phyloP scores from a whole-genome alignment of 352 stramenopile species.

The Phytophthora constricta region DNA sequence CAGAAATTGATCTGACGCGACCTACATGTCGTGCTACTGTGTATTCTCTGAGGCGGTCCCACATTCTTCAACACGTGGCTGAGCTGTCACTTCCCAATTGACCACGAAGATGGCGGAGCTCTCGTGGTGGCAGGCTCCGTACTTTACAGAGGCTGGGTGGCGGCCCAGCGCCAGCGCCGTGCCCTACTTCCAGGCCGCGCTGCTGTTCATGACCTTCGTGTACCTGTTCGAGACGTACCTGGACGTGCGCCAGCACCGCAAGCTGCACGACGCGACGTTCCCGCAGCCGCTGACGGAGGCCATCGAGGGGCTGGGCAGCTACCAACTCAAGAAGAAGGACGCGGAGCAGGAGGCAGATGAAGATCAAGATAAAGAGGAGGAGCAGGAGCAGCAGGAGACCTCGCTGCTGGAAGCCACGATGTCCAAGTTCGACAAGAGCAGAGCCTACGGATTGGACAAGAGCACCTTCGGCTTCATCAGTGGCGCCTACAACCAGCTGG shows the following conservation, averaged over 20 bases:
- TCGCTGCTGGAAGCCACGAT: conserved; percentile 88
- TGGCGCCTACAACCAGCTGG: conserved; percentile 83
- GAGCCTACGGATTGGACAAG: conserved; percentile 96
- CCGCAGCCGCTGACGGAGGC: conserved; percentile 60
- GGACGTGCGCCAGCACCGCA: conserved; percentile 90
- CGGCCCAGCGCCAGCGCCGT: conserved; percentile 36
- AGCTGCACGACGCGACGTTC: conserved; percentile 85
- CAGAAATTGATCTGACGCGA: neutral
- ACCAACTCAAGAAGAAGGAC: conserved; percentile 31
- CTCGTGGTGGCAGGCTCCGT: conserved; percentile 59
- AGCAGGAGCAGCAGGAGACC: conserved; percentile 29
- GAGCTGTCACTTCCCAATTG: conserved; percentile 7
- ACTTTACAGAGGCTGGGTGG: conserved; percentile 70
- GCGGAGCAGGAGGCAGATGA: conserved; percentile 14
- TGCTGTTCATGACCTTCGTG: conserved; percentile 91
- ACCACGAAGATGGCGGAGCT: conserved; percentile 18
- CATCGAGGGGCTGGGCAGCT: conserved; percentile 57
- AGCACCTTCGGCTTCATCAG: conserved; percentile 95
- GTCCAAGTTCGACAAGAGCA: conserved; percentile 93
- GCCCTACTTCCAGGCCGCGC: conserved; percentile 74
- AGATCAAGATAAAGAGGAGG: conserved; percentile 21
- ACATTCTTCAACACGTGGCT: neutral
- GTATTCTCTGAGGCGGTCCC: neutral
- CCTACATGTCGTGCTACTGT: neutral
- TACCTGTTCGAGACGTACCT: conserved; percentile 95